These are phyloP conservation scores for Xylariaceae sp. DNA, from an alignment of 2,329 filamentous ascomycete species.

Conservation along the genomic window DNA sequence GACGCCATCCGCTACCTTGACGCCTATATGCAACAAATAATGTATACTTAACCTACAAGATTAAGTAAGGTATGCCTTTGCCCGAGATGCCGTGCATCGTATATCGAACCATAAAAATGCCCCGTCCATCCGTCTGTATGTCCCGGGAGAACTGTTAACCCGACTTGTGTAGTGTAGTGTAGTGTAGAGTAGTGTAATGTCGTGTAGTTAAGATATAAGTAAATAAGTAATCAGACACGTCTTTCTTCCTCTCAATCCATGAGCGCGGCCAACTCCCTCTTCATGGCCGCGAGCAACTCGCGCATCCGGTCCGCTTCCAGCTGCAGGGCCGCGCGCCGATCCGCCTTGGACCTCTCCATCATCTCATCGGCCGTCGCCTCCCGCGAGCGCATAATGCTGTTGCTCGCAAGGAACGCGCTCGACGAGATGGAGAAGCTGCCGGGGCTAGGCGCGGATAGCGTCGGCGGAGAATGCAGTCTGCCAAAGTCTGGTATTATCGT, in stretches of 20 bases:
- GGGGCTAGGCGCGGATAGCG: slow-evolving; percentile 37
- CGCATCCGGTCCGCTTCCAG: slow-evolving; percentile 73
- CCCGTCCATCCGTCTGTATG: no score
- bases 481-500: slow-evolving; percentile 37
- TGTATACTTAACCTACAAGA: no score
- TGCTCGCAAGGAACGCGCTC: slow-evolving; percentile 25
- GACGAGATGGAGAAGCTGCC: slow-evolving; percentile 33
- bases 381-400: slow-evolving; percentile 21
- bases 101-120: no score
- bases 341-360: slow-evolving; percentile 49
- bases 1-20: no score
- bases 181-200: no score
- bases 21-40: no score
- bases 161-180: no score
- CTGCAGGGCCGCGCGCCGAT: slow-evolving; percentile 60
- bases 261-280: slow-evolving; percentile 61
- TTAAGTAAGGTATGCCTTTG: no score
- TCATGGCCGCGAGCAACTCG: slow-evolving; percentile 65
- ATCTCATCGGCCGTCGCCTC: slow-evolving; percentile 38
- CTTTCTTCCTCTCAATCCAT: slow-evolving; percentile 29
- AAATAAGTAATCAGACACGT: no score
- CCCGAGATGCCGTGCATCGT: no score
- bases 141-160: no score
- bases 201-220: no score
- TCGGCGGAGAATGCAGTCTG: slow-evolving; percentile 40